These are phyloP conservation scores for Metarhizium album DNA, from an alignment of 2,329 filamentous ascomycete genomes.

Conservation along the genomic window DNA sequence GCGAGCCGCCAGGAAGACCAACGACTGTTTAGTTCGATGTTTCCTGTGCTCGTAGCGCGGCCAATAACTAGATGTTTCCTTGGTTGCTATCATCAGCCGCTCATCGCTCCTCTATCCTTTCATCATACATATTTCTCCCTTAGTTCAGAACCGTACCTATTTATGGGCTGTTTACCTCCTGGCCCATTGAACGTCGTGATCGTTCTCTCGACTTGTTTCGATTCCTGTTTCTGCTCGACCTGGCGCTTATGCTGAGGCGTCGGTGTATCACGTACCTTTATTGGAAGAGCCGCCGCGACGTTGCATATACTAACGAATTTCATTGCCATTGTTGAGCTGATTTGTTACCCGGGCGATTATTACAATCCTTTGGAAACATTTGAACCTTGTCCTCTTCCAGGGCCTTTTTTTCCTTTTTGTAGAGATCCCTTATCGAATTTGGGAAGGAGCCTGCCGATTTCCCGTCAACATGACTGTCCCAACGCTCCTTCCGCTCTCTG, in stretches of 20 bases:
- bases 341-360: neutral
- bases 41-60: neutral
- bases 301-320: neutral
- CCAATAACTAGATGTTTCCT: neutral
- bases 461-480: constrained; percentile 4
- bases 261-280: neutral
- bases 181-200: neutral
- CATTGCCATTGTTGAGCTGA: neutral
- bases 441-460: neutral
- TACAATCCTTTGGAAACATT: neutral
- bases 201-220: neutral
- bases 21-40: neutral
- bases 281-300: too few relatives aligned
- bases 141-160: neutral
- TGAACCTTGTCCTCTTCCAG: neutral
- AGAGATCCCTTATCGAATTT: neutral
- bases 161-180: neutral
- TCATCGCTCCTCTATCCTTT: neutral
- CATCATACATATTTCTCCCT: neutral
- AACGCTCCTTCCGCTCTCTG: constrained; percentile 17
- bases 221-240: neutral
- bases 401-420: neutral
- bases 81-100: neutral
- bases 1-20: too few relatives aligned
- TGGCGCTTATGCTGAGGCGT: neutral